Evolutionary conservation across 2,329 filamentous ascomycete genomes (phyloP), one percentile per base, ranked within the genome.

Genomic region (Colletotrichum echinochloae): DNA sequence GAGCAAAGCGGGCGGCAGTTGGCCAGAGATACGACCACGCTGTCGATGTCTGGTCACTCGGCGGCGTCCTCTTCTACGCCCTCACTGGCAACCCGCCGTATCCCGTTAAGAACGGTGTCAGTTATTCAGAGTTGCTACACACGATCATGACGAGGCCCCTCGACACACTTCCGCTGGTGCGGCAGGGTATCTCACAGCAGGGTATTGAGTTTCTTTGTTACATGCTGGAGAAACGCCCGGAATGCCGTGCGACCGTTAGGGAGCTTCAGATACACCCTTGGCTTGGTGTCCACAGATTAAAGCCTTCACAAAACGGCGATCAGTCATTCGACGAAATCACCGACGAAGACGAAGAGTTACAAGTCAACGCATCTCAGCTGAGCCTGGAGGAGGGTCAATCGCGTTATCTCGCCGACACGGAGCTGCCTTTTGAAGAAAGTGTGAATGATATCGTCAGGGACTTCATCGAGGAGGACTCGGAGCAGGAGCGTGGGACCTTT

Each of bases 41-140:
- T 1, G 93, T 98, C 39, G 96, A 99, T 78, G 93, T 98, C 72
- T 99, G 96, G 95, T 98, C 96, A 0, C 89, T 97, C 56, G 96
- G 94, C 20, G 96, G 95, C 18, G 96, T 99, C 1, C 82, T 98
- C 7, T 99, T 94, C 82, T 96, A 93, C 77, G 86, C 94, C 8
- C 84, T 99, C n/a, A 94, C 92, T 6, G 90, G 89, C 14, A 86
- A 87, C 37, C 92, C 95, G 35, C 95, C 96, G 0, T 98, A 94
- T 78, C 91, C 91, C 35, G 94, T 93, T 20, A 89, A 90, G 73
- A 90, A 88, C 35, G 93, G 94, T 74, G 90, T 92, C 60, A 91
- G 90, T 73, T 93, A 95, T 72, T 90, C 90, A 5, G 92, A 93
- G 75, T 91, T 98, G 81, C 88, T 97, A 69, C 86, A 94, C 72